These are phyloP conservation scores for Middelhovenomyces tepae DNA, from an alignment of 805 yeast genomes.

Conservation along the genomic window DNA sequence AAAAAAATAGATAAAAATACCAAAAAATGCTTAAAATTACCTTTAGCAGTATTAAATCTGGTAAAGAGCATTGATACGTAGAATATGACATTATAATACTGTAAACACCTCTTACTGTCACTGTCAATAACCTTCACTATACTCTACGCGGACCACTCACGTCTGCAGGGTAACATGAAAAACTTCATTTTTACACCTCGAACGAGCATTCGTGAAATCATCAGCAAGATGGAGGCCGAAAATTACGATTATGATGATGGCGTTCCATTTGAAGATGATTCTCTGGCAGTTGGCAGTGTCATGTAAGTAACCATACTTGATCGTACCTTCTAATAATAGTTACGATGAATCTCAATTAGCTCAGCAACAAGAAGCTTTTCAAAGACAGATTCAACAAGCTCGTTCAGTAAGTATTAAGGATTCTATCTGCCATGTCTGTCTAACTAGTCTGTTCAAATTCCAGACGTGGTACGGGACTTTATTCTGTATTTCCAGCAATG, in stretches of 20 bases:
- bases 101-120: neutral
- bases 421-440: neutral
- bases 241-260: constrained; percentile 21
- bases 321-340: constrained; percentile 4
- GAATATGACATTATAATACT: constrained; percentile 1
- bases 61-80: too few species aligned
- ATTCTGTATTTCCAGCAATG: constrained; percentile 36
- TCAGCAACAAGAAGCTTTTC: constrained; percentile 25
- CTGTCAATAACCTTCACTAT: neutral
- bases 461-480: constrained; percentile 37
- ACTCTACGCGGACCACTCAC: neutral
- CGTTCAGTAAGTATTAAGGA: constrained; percentile 1
- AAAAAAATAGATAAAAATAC: too few species aligned
- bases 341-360: constrained; percentile 27
- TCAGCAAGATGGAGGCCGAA: too few species aligned
- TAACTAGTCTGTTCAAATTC: constrained; percentile 23
- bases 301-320: constrained; percentile 3
- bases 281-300: constrained; percentile 16
- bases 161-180: too few species aligned
- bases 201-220: too few species aligned
- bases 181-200: too few species aligned
- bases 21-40: too few species aligned
- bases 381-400: constrained; percentile 19
- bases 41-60: too few species aligned
- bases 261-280: constrained; percentile 18